A percentile compares a stretch with the other conserved stretches of the same genome.
phyloP scores from a whole-genome alignment of 495 filamentous ascomycete species.

The Aspergillus campestris region DNA sequence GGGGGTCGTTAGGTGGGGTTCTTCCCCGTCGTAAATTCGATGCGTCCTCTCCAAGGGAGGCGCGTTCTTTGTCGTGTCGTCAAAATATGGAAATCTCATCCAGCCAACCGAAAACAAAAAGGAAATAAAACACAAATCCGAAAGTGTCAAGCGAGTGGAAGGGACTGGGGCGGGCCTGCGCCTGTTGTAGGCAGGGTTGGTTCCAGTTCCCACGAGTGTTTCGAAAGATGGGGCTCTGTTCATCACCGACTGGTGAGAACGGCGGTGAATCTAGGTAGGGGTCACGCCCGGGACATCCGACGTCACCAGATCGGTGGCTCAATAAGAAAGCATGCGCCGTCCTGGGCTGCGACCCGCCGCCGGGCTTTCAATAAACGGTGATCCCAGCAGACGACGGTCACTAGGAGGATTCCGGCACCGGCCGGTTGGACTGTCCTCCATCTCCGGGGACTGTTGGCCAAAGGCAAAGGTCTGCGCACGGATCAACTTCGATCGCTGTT shows the following conservation, averaged over 20 bases:
- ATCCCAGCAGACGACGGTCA: conserved; percentile 31
- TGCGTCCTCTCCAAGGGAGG: background rate
- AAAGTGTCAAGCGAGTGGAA: conserved; percentile 13
- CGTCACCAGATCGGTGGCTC: conserved; percentile 3
- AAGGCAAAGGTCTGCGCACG: conserved; percentile 94
- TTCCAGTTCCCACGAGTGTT: too few species aligned
- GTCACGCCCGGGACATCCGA: background rate
- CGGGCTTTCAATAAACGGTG: conserved; percentile 48
- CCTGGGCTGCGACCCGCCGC: conserved; percentile 46
- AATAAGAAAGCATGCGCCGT: conserved; percentile 69
- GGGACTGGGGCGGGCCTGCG: background rate
- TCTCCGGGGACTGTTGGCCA: conserved; percentile 54
- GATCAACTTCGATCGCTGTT: conserved; percentile 71
- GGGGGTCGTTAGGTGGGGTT: conserved; percentile 8
- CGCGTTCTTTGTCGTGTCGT: background rate
- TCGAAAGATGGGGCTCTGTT: background rate
- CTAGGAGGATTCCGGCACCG: conserved; percentile 41
- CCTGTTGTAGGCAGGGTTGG: too few species aligned
- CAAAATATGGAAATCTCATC: conserved; percentile 2
- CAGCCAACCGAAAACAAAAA: background rate
- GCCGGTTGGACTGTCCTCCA: conserved; percentile 76
- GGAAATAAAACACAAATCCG: background rate
- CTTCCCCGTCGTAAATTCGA: conserved; percentile 3
- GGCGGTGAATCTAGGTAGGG: conserved; percentile 2
- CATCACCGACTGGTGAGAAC: background rate